phyloP scores from a whole-genome alignment of 2,329 filamentous ascomycete genomes.

The Trichophyton verrucosum region DNA sequence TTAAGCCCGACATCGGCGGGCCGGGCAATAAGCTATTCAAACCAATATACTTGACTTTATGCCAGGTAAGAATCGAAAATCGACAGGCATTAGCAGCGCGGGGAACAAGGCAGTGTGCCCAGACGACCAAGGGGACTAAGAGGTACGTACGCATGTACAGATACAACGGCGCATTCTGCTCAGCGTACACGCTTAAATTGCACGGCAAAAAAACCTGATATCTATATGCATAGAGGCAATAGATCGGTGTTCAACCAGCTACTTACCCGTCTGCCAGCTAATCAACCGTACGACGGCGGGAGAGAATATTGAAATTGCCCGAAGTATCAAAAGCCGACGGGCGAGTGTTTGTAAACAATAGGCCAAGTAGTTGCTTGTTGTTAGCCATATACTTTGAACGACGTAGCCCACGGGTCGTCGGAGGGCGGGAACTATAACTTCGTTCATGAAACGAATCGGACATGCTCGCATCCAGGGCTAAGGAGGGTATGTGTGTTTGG shows the following conservation, averaged over 20 bases:
- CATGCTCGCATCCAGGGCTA: background rate
- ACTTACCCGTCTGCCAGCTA: background rate
- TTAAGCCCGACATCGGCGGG: background rate
- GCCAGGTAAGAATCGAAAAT: background rate
- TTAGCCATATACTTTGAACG: background rate
- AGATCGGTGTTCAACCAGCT: background rate
- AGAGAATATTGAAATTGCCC: no score
- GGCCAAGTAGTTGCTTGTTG: background rate
- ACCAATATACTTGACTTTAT: background rate
- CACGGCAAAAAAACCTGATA: background rate
- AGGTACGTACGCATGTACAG: background rate
- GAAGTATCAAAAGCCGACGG: constrained; percentile 3
- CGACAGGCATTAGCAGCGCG: background rate
- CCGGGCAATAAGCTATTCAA: background rate
- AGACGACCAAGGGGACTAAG: background rate
- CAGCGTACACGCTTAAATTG: background rate
- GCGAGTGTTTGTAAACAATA: background rate
- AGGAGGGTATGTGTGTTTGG: no score
- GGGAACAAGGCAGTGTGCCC: background rate
- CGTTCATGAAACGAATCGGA: background rate
- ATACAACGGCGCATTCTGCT: background rate
- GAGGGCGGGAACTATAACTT: background rate
- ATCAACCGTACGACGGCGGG: background rate
- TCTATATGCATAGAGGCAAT: background rate
- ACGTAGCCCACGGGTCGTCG: background rate